Conservation (phyloP, 1,139 yeast genomes). For the Arxiozyma bovina region DNA sequence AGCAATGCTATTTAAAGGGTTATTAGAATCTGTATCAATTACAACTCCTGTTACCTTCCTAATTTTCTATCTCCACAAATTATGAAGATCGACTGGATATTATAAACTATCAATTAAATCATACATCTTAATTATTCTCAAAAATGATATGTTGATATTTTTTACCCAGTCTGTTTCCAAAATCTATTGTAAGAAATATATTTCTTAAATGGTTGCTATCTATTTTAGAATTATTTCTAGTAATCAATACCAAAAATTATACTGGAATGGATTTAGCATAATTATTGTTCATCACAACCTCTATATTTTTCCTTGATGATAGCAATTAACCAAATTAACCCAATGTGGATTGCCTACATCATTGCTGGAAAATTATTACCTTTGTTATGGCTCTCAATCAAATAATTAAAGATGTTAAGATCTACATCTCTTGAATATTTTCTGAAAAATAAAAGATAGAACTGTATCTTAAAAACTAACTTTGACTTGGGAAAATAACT, state of each 20-base stretch:
- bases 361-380: not conserved
- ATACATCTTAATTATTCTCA: not conserved
- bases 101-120: not conserved
- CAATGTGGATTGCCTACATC: no score
- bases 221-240: no score
- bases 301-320: no score
- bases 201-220: not conserved
- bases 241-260: no score
- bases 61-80: not conserved
- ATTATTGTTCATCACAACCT: not conserved
- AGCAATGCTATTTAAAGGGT: no score
- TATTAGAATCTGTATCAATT: no score
- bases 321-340: not conserved
- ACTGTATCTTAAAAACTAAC: not conserved
- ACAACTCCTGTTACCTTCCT: no score
- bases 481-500: not conserved
- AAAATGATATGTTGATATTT: no score
- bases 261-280: no score
- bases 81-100: no score
- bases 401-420: not conserved
- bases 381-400: not conserved
- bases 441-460: not conserved
- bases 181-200: no score
- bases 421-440: not conserved
- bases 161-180: not conserved